phyloP scores from a whole-genome alignment of 208 protist species.

The Acanthamoeba triangularis region DNA sequence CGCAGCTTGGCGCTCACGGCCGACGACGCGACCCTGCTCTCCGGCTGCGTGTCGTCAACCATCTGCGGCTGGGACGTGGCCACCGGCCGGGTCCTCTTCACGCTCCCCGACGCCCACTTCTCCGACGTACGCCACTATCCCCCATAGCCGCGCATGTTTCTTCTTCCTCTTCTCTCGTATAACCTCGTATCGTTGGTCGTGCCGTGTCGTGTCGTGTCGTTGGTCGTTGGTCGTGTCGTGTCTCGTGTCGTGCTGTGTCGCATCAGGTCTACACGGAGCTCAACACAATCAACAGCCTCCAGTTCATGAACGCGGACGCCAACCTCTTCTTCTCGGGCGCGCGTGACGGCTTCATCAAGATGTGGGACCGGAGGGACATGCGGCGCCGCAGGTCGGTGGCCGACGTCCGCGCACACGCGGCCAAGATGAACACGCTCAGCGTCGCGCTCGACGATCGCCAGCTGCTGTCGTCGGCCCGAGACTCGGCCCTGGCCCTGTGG shows the following conservation, averaged over 20 bases:
- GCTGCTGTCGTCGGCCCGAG: background rate
- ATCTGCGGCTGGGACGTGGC: constrained; percentile 3
- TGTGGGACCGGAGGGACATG: background rate
- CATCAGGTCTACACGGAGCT: background rate
- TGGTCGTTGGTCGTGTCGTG: background rate
- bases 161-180: too few relatives aligned
- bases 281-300: constrained; percentile 36
- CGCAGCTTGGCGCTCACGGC: background rate
- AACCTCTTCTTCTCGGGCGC: constrained; percentile 13
- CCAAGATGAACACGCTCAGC: background rate
- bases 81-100: background rate
- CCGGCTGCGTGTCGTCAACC: background rate
- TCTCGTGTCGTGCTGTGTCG: background rate
- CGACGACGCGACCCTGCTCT: background rate
- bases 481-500: background rate
- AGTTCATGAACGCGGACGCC: background rate
- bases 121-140: background rate
- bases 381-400: background rate
- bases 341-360: background rate
- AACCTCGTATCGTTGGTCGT: too few relatives aligned
- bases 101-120: background rate
- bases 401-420: background rate
- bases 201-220: too few relatives aligned
- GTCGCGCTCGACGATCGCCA: background rate
- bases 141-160: background rate